phyloP scores from a whole-genome alignment of 1,284 basidiomycete species.

The Ceratorhiza oryzae-sativae region DNA sequence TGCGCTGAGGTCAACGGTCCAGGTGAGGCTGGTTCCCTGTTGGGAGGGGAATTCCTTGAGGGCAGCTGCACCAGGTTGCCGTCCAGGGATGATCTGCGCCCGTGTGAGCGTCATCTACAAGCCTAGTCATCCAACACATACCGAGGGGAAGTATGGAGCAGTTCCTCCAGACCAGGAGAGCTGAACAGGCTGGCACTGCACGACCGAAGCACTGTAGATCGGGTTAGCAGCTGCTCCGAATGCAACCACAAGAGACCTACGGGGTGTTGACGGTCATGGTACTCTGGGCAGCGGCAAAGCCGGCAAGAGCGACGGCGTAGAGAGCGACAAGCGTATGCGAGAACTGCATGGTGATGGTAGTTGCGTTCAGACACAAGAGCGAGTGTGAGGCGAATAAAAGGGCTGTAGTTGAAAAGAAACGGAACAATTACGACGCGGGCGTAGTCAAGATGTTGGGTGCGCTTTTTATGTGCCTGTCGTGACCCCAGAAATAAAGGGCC shows the following conservation, averaged over 20 bases:
- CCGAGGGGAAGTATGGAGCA: conserved; percentile 39
- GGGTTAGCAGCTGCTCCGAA: background rate
- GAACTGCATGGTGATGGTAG: conserved; percentile 26
- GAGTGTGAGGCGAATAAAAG: conserved; percentile 27
- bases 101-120: background rate
- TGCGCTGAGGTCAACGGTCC: conserved; percentile 23
- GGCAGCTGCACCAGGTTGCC: conserved; percentile 27
- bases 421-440: conserved; percentile 20
- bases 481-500: conserved; percentile 3
- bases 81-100: conserved; percentile 39
- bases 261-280: conserved; percentile 38
- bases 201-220: conserved; percentile 22
- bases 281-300: conserved; percentile 23
- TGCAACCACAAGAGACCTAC: background rate
- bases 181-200: conserved; percentile 28
- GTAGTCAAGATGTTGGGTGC: conserved; percentile 1
- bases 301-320: conserved; percentile 34
- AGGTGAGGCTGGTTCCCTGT: conserved; percentile 14
- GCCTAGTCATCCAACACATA: background rate
- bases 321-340: conserved; percentile 29
- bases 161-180: conserved; percentile 41
- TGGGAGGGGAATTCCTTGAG: conserved; percentile 38
- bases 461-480: background rate
- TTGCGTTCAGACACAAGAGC: background rate
- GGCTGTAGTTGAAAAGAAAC: background rate